Conservation (phyloP, 495 filamentous ascomycete species). For the Lineolata rhizophorae region DNA sequence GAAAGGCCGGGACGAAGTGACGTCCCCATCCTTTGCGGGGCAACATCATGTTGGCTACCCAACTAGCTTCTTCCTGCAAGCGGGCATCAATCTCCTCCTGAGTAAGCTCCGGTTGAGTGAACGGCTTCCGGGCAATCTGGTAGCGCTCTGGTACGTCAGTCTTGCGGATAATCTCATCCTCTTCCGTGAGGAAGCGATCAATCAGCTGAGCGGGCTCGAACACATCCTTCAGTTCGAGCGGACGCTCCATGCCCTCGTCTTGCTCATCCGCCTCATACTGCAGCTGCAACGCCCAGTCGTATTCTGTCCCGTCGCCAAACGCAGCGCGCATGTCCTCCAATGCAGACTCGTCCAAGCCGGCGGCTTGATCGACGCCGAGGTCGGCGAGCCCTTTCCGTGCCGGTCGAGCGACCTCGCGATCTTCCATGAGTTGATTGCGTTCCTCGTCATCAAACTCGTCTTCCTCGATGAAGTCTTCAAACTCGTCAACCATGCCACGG, state of each 20-base stretch:
- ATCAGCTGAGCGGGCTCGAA: conserved; percentile 88
- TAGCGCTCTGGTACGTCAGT: conserved; percentile 84
- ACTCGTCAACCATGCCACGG: conserved; percentile 50
- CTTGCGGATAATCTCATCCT: conserved; percentile 71
- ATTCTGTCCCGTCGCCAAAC: conserved; percentile 87
- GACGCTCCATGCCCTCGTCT: conserved; percentile 40
- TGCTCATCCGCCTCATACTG: conserved; percentile 58
- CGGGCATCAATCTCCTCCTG: conserved; percentile 35
- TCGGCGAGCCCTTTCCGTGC: conserved; percentile 35
- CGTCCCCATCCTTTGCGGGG: conserved; percentile 53
- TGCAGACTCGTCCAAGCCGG: conserved; percentile 73
- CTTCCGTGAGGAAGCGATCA: conserved; percentile 86
- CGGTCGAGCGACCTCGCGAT: conserved; percentile 64
- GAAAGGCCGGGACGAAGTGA: conserved; percentile 61
- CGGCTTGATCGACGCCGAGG: conserved; percentile 24
- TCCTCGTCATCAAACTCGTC: conserved; percentile 84
- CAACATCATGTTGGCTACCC: conserved; percentile 76
- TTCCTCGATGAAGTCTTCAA: conserved; percentile 94
- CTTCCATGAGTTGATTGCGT: conserved; percentile 53
- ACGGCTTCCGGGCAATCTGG: conserved; percentile 75
- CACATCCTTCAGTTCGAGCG: conserved; percentile 85
- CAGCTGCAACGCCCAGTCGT: conserved; percentile 74
- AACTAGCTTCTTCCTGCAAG: conserved; percentile 67
- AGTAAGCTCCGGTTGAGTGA: conserved; percentile 49
- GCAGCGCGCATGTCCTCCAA: conserved; percentile 88